phyloP scores from a whole-genome alignment of 1,284 basidiomycete genomes.

The Ustilago tritici region DNA sequence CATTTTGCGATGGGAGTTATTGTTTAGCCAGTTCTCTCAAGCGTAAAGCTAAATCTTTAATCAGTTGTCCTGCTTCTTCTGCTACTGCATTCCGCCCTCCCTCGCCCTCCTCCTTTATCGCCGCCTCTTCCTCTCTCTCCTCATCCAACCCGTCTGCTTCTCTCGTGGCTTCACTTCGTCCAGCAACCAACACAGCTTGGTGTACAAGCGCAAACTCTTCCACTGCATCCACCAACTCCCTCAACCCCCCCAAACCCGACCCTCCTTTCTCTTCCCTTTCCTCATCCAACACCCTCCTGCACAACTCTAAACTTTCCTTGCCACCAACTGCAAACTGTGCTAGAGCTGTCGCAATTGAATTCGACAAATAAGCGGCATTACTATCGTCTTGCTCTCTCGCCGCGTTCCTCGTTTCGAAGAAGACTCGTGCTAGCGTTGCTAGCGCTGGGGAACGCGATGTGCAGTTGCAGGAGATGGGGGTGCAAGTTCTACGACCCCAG shows the following conservation, averaged over 20 bases:
- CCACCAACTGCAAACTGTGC: slow-evolving; percentile 47
- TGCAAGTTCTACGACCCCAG: slow-evolving; percentile 29
- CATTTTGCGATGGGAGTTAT: too few relatives aligned
- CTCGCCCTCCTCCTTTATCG: neutral
- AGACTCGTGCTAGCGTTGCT: slow-evolving; percentile 29
- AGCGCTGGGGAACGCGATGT: slow-evolving; percentile 14
- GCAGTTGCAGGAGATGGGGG: slow-evolving; percentile 13
- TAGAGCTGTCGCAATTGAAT: slow-evolving; percentile 48
- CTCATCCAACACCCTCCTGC: slow-evolving; percentile 11
- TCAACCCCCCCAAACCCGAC: slow-evolving; percentile 8
- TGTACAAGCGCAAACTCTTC: slow-evolving; percentile 48
- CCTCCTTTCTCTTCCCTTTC: neutral
- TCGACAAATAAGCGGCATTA: slow-evolving; percentile 47
- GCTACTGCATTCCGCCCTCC: slow-evolving; percentile 20
- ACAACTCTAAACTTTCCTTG: slow-evolving; percentile 11
- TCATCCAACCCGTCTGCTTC: slow-evolving; percentile 72
- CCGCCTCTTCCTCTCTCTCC: neutral
- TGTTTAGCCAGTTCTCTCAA: slow-evolving; percentile 33
- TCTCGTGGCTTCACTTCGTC: slow-evolving; percentile 75
- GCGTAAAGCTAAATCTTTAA: slow-evolving; percentile 40
- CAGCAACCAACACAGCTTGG: slow-evolving; percentile 27
- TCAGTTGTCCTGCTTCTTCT: slow-evolving; percentile 41
- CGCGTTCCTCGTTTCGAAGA: slow-evolving; percentile 29
- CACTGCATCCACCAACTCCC: slow-evolving; percentile 39
- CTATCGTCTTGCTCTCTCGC: slow-evolving; percentile 35